These are phyloP conservation scores for Bathelium albidoporum DNA, from an alignment of 495 filamentous ascomycete species.

Conservation along the genomic window DNA sequence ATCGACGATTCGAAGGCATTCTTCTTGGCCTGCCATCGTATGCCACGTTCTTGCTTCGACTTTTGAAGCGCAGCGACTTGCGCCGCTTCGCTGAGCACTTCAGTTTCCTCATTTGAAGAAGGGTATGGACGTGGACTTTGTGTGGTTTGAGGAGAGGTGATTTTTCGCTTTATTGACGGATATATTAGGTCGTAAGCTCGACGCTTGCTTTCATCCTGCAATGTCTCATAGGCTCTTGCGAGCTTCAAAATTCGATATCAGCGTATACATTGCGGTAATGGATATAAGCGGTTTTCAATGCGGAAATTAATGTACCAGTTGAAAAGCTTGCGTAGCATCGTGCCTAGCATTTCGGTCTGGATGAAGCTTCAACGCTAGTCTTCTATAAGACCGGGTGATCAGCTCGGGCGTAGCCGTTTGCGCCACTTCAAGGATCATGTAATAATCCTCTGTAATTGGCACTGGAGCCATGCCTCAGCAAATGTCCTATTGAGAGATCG, in stretches of 20 bases:
- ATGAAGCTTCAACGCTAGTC: constrained; percentile 28
- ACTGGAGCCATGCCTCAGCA: constrained; percentile 27
- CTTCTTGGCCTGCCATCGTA: constrained; percentile 22
- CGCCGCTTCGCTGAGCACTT: constrained; percentile 20
- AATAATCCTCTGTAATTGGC: constrained; percentile 27
- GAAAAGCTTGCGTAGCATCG: constrained; percentile 29
- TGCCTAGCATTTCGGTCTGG: constrained; percentile 24
- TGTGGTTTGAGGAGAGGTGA: constrained; percentile 6
- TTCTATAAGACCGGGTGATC: constrained; percentile 24
- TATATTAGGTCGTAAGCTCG: constrained; percentile 28
- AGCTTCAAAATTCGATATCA: constrained; percentile 20
- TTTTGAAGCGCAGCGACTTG: constrained; percentile 25
- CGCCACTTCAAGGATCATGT: constrained; percentile 25
- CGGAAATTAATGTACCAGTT: constrained; percentile 23
- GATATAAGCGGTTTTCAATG: constrained; percentile 5
- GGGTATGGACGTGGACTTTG: constrained; percentile 21
- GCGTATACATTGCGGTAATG: neutral
- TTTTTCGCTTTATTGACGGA: constrained; percentile 21
- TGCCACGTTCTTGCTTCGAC: constrained; percentile 23
- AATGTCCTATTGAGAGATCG: too few species aligned
- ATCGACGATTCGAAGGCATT: constrained; percentile 15
- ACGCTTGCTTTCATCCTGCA: constrained; percentile 27
- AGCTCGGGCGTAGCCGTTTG: constrained; percentile 23
- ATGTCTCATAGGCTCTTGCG: constrained; percentile 27
- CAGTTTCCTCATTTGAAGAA: constrained; percentile 14